Base-by-base conservation (phyloP, 139 green algal genomes). In the Chlamydomonas schloesseri region DNA sequence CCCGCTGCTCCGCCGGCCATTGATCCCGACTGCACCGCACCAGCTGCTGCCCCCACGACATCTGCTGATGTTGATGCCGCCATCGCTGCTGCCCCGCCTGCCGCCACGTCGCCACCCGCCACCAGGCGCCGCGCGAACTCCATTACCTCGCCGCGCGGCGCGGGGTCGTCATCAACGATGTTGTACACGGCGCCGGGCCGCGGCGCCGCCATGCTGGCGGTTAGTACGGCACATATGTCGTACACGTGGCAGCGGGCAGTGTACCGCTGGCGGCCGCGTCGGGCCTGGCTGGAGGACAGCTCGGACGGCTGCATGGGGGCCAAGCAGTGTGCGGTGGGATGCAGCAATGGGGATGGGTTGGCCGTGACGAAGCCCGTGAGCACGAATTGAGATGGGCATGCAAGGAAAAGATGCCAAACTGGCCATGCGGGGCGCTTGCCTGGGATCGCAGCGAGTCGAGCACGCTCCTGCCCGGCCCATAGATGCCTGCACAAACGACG, bases 161-260 rank as follows among this genome's bases (percentile, higher is more conserved):
- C 92, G 21, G 95, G 95, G 33, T 97, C 90, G 57, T 97, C 95
- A 69, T 98, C 95, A 3, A 93, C 94, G 26, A 98, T 68, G 81
- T 98, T 98, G 87, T 95, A 98, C 0, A 97, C 76, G 2, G 73
- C 65, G 0, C 91, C 89, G 17, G 84, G 76, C 8, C 28, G 20
- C 37, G 84, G 84, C 29, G 5, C 13, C 5, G 65, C n/a, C 73
- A 96, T 97, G 88, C 91, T 96, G 37, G 92, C 88, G 13, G 77
- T 26, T n/a, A 97, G 50, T 60, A 93, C 88, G 34, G 81, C 82
- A 82, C 94, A 97, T 64, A 97, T 96, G 83, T 97, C 95, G 37
- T 73, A 62, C 71, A 98, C 93, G 79, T 97, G 95, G 84, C 91
- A 96, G 26, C 95, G 86, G 0, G 90, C 81, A 24, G 91, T 96